These are phyloP conservation scores for Eimeria sp. DNA, from an alignment of 169 alveolate species.

Conservation along the genomic window DNA sequence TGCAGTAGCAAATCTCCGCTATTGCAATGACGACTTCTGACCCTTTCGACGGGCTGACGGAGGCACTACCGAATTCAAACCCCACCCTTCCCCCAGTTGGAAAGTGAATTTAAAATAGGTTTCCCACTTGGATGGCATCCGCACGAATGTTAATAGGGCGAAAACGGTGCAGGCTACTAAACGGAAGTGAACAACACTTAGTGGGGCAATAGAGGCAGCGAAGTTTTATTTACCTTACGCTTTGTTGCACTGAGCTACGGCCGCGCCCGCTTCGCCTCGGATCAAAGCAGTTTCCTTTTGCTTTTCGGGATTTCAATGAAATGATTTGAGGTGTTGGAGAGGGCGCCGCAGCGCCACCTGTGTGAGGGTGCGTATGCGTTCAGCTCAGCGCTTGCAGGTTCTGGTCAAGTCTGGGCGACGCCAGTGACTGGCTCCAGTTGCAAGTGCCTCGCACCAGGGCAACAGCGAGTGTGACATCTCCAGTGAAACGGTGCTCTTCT, in stretches of 20 bases:
- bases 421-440: not conserved
- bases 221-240: too few species aligned
- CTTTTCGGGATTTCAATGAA: not conserved
- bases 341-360: not conserved
- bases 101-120: too few species aligned
- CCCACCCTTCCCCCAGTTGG: too few species aligned
- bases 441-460: not conserved
- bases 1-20: too few species aligned
- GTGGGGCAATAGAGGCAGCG: not conserved
- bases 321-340: not conserved
- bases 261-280: too few species aligned
- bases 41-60: too few species aligned
- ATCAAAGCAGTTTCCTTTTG: not conserved
- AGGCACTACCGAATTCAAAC: too few species aligned
- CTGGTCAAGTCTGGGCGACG: not conserved
- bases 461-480: not conserved
- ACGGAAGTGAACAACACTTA: not conserved
- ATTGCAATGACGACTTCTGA: too few species aligned
- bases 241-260: not conserved
- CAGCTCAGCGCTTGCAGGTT: not conserved
- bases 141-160: too few species aligned
- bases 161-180: too few species aligned
- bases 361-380: not conserved
- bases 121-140: too few species aligned
- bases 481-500: not conserved